Evolutionary conservation across 2,329 filamentous ascomycete species (phyloP), one percentile per base, ranked within the genome.

Genomic region (Trichophyton rubrum): DNA sequence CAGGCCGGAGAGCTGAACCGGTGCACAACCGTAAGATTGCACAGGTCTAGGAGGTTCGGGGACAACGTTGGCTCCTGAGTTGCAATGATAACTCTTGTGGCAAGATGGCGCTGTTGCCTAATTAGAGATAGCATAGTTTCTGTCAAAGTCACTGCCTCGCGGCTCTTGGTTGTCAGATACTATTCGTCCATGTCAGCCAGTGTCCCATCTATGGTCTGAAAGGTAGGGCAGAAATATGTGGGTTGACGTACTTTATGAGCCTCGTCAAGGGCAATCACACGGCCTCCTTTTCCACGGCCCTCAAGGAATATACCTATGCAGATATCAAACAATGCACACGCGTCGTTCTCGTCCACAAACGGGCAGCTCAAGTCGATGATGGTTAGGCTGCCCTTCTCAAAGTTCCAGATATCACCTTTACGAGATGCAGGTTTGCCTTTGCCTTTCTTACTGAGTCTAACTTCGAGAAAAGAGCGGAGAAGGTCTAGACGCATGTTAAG

Each of bases 41-140:
- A 90, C 0, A 92, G 75, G 59, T 89, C 86, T 0, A 92, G 77
- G 0, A 93, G 78, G 15, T 79, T 78, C 0, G 84, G 82, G 0
- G 85, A 85, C 3, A 91, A 78, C 0, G 86, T 89, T 0, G 88
- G 88, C 66, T 92, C 88, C 68, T 93, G 87, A 0, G 88, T 92
- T 0, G 87, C 85, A 35, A 92, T 85, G 47, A 92, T 69, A 3
- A 90, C 77, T 0, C 88, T 80, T 0, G 81, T 78, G 0, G 80
- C 87, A 0, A 84, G 72, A 67, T 92, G 88, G 0, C 87, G 83
- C 70, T 92, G 87, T 17, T 86, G 77, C 0, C 88, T 81, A 64
- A 92, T 86, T 0, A 82, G 80, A 0, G 78, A 75, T 0, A 89
- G 74, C 0, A 91, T 75, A 0, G 78, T 77, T 4, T 86, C 77